These are phyloP conservation scores for Saccharomycopsis crataegensis DNA, from an alignment of 1,139 yeast species.

Conservation along the genomic window DNA sequence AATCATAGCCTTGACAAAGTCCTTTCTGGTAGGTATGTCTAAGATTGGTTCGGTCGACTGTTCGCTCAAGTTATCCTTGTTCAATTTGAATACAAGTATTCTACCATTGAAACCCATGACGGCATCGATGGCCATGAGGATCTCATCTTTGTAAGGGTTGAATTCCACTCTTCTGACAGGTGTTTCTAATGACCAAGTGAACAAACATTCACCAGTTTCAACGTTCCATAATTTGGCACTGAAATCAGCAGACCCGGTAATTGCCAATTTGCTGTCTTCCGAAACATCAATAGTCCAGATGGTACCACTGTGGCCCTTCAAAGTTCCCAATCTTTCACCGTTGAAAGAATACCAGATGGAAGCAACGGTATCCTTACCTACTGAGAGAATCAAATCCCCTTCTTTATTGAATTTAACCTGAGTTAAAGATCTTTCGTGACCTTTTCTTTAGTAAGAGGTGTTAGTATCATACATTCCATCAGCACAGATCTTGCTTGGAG, in stretches of 20 bases:
- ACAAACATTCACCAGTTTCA: constrained; percentile 67
- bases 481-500: background rate
- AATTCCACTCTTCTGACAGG: constrained; percentile 91
- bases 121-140: constrained; percentile 73
- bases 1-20: constrained; percentile 59
- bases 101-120: constrained; percentile 90
- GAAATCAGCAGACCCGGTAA: constrained; percentile 91
- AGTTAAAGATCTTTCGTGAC: constrained; percentile 16
- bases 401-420: constrained; percentile 81
- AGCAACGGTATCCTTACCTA: constrained; percentile 85
- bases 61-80: constrained; percentile 35
- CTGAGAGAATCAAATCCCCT: constrained; percentile 89
- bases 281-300: constrained; percentile 93
- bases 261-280: constrained; percentile 54
- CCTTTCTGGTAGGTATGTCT: constrained; percentile 56
- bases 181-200: constrained; percentile 69
- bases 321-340: constrained; percentile 95
- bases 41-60: constrained; percentile 48
- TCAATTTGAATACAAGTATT: constrained; percentile 59
- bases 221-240: constrained; percentile 81
- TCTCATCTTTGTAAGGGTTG: constrained; percentile 54
- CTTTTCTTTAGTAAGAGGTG: background rate
- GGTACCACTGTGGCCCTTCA: constrained; percentile 87
- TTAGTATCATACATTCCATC: background rate
- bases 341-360: constrained; percentile 91